phyloP scores from a whole-genome alignment of 768 basidiomycete species.

The Russula abietina region DNA sequence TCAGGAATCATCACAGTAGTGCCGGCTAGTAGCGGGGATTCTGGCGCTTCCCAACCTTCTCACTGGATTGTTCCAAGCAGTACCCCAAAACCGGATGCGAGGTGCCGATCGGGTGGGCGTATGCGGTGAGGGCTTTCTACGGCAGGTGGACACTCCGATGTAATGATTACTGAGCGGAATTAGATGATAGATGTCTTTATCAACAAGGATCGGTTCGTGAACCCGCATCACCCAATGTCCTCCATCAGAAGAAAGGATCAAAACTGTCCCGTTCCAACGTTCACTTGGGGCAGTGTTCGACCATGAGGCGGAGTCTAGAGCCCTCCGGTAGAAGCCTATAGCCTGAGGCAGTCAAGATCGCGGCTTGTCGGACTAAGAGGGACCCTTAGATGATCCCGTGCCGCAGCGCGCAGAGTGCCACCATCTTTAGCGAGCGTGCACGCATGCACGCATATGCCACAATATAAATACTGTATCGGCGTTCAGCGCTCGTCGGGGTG shows the following conservation, averaged over 20 bases:
- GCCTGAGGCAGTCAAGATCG: not conserved
- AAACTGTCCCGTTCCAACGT: not conserved
- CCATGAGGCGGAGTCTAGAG: conserved; percentile 10
- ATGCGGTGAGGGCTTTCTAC: not conserved
- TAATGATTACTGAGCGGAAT: not conserved
- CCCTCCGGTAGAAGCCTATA: conserved; percentile 1
- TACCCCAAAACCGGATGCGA: conserved; percentile 20
- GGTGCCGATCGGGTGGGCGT: conserved; percentile 20
- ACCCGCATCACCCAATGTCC: not conserved
- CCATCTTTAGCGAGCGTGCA: not conserved
- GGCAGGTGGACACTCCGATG: not conserved
- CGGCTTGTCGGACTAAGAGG: conserved; percentile 1
- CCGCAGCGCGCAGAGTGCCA: not conserved
- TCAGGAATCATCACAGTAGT: not conserved
- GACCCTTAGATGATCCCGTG: not conserved
- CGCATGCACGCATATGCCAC: not conserved
- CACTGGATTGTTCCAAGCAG: conserved; percentile 15
- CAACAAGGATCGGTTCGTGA: not conserved
- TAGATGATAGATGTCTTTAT: conserved; percentile 4
- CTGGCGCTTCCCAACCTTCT: conserved; percentile 13
- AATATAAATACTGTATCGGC: not conserved
- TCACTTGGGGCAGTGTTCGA: not conserved
- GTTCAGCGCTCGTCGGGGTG: not conserved
- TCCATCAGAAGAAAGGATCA: conserved; percentile 1
- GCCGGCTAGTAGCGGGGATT: conserved; percentile 12